A percentile compares a stretch with the other conserved stretches of the same genome.
phyloP scores from a whole-genome alignment of 768 basidiomycete genomes.

The Leucosporidium yakuticum region DNA sequence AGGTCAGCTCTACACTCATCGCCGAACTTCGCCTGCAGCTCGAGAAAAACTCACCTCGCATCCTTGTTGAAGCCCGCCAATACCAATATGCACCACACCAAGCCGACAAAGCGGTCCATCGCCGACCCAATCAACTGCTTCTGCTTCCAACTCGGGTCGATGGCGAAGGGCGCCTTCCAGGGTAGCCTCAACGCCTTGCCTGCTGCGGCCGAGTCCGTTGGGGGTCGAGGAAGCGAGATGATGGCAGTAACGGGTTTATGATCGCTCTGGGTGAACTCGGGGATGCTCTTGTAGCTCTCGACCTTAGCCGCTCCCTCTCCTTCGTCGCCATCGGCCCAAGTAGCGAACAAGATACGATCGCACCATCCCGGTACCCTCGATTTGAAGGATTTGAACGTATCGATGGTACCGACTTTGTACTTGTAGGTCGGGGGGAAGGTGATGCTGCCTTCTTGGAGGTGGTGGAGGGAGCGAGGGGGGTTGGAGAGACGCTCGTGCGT shows the following conservation, averaged over 20 bases:
- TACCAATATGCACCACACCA: constrained; percentile 69
- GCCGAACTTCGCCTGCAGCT: not conserved
- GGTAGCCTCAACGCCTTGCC: constrained; percentile 25
- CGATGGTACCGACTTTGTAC: constrained; percentile 57
- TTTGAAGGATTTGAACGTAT: constrained; percentile 46
- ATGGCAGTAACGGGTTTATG: constrained; percentile 4
- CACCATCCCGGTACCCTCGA: constrained; percentile 86
- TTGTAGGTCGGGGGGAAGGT: constrained; percentile 67
- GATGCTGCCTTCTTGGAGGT: constrained; percentile 62
- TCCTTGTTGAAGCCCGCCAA: constrained; percentile 69
- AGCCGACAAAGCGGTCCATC: constrained; percentile 69
- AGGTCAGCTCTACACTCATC: not conserved
- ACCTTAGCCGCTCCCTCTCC: constrained; percentile 53
- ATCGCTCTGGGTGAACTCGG: constrained; percentile 2
- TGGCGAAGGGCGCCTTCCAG: constrained; percentile 27
- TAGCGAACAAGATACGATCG: constrained; percentile 81
- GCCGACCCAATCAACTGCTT: constrained; percentile 62
- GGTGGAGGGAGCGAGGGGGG: constrained; percentile 64
- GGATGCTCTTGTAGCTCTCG: constrained; percentile 11
- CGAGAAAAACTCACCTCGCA: constrained; percentile 3
- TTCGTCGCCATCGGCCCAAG: constrained; percentile 60
- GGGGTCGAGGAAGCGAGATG: constrained; percentile 21
- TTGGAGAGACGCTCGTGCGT: constrained; percentile 50
- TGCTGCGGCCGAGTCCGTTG: not conserved
- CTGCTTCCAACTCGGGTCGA: constrained; percentile 42